phyloP scores from a whole-genome alignment of 306 rosid genomes.

The Cajanus cajan region DNA sequence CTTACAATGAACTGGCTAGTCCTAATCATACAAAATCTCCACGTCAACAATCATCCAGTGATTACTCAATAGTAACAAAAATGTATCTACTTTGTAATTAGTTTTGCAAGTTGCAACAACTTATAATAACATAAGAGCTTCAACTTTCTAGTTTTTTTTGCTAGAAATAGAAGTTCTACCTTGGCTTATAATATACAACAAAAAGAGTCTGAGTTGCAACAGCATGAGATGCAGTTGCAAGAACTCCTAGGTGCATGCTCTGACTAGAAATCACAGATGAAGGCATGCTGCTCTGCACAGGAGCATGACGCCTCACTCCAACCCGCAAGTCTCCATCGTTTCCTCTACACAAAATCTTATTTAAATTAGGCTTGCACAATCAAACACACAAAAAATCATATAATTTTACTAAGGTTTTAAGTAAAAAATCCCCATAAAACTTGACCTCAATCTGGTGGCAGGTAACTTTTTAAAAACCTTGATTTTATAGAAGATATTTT shows the following conservation, averaged over 20 bases:
- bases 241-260: slow-evolving; percentile 98
- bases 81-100: neutral
- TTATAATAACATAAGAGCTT: neutral
- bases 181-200: slow-evolving; percentile 82
- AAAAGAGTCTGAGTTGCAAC: slow-evolving; percentile 76
- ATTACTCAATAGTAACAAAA: neutral
- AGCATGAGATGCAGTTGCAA: slow-evolving; percentile 98
- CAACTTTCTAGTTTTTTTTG: neutral
- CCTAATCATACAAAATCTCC: slow-evolving; percentile 45
- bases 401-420: neutral
- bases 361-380: slow-evolving; percentile 1
- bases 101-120: neutral
- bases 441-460: neutral
- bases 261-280: slow-evolving; percentile 92
- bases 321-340: slow-evolving; percentile 73
- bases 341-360: slow-evolving; percentile 55
- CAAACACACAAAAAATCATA: slow-evolving; percentile 1
- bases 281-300: slow-evolving; percentile 79
- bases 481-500: neutral
- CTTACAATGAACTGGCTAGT: slow-evolving; percentile 79
- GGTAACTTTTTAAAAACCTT: neutral
- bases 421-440: neutral
- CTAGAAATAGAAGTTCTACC: slow-evolving; percentile 40
- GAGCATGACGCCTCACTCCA: slow-evolving; percentile 83
- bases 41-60: neutral